Evolutionary conservation across 176 grass and related monocot species (phyloP).

Genomic region (Hordeum vulgare): DNA sequence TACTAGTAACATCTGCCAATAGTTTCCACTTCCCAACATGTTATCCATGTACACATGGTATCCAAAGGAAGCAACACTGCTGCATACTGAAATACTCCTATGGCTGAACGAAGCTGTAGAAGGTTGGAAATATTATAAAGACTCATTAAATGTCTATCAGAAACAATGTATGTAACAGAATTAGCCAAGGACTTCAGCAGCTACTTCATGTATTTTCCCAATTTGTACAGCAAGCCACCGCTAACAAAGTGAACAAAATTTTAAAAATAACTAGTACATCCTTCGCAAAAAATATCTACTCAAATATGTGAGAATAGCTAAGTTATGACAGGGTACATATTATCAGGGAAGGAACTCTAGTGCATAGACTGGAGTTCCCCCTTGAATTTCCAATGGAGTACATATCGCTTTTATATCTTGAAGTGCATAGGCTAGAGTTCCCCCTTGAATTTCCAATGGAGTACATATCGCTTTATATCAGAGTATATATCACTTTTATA

Average conservation of each 20-base stretch:
- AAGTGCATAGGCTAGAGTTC: no score
- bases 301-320: neutral
- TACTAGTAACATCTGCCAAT: neutral
- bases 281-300: neutral
- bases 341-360: neutral
- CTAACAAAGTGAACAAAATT: neutral
- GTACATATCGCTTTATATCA: no score
- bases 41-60: neutral
- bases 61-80: conserved; percentile 7
- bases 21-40: neutral
- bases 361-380: neutral
- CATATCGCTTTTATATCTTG: no score
- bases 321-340: neutral
- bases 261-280: neutral
- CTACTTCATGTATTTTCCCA: neutral
- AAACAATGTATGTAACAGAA: neutral
- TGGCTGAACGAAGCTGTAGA: neutral
- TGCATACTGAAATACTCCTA: neutral
- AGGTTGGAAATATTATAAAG: neutral
- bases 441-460: no score
- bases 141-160: neutral
- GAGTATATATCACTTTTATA: neutral
- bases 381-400: no score
- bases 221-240: neutral
- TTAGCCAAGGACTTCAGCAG: neutral